Conservation (phyloP, 2,329 filamentous ascomycete genomes). For the Cercospora sp. region DNA sequence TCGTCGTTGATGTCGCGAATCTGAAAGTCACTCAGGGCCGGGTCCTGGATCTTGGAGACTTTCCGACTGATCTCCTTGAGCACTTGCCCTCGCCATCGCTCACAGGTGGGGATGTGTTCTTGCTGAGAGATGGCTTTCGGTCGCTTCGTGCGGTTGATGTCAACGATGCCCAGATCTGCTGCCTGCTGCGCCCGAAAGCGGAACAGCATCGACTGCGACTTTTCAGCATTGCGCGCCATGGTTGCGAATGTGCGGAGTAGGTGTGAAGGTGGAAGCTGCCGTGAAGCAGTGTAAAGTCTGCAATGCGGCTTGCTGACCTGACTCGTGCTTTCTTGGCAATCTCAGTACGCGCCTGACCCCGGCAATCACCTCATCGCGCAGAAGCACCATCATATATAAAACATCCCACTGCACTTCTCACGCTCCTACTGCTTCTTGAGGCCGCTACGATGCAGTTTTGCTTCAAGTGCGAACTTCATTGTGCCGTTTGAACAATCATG, state of each 20-base stretch:
- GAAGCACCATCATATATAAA: neutral
- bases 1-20: slow-evolving; percentile 98
- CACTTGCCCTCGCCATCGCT: slow-evolving; percentile 97
- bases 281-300: neutral
- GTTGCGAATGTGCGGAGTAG: slow-evolving; percentile 3
- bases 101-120: slow-evolving; percentile 78
- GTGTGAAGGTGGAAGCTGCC: neutral
- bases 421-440: neutral
- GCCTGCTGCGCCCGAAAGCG: slow-evolving; percentile 98
- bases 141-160: slow-evolving; percentile 82
- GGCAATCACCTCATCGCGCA: neutral
- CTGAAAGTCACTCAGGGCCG: slow-evolving; percentile 89
- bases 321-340: neutral
- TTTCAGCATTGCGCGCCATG: slow-evolving; percentile 91
- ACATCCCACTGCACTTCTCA: neutral
- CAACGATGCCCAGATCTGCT: slow-evolving; percentile 92
- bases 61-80: slow-evolving; percentile 97
- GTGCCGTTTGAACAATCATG: neutral
- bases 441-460: neutral
- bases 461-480: neutral
- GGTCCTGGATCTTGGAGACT: slow-evolving; percentile 92
- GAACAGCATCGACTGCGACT: slow-evolving; percentile 99
- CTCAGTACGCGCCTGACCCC: neutral
- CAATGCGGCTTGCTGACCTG: slow-evolving; percentile 1
- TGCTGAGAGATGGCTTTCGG: slow-evolving; percentile 89